Percentiles rank a stretch among this genome's conserved stretches.
Conservation (phyloP, 345 rosid species). For the Balakata baccata region DNA sequence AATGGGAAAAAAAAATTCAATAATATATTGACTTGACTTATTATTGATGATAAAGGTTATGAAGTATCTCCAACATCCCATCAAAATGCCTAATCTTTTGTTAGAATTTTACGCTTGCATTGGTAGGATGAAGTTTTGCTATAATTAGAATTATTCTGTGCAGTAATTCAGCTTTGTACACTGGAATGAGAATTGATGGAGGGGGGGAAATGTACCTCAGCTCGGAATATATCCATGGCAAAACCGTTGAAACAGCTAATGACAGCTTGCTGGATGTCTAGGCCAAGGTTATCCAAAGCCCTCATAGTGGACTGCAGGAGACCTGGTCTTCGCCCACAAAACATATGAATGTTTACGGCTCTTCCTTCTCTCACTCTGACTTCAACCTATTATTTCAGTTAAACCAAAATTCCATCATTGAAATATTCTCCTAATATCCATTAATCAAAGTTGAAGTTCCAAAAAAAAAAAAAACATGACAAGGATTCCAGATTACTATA, state of each 20-base stretch:
- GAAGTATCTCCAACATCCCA: background rate
- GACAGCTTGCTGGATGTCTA: conserved; percentile 97
- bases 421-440: background rate
- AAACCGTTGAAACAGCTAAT: conserved; percentile 97
- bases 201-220: conserved; percentile 57
- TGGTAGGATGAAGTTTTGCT: background rate
- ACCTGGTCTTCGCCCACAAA: conserved; percentile 90
- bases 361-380: conserved; percentile 90
- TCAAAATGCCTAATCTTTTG: too few relatives aligned
- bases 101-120: background rate
- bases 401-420: background rate
- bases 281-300: conserved; percentile 90
- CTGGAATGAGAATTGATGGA: background rate
- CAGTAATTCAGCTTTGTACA: background rate
- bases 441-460: background rate
- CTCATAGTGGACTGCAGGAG: conserved; percentile 88
- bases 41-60: background rate
- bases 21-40: background rate
- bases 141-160: background rate
- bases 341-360: conserved; percentile 98
- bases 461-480: background rate
- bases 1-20: background rate
- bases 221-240: conserved; percentile 93
- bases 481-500: background rate
- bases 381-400: conserved; percentile 57